These are phyloP conservation scores for Oxytropis ochrocephala DNA, from an alignment of 306 rosid species.

Conservation along the genomic window DNA sequence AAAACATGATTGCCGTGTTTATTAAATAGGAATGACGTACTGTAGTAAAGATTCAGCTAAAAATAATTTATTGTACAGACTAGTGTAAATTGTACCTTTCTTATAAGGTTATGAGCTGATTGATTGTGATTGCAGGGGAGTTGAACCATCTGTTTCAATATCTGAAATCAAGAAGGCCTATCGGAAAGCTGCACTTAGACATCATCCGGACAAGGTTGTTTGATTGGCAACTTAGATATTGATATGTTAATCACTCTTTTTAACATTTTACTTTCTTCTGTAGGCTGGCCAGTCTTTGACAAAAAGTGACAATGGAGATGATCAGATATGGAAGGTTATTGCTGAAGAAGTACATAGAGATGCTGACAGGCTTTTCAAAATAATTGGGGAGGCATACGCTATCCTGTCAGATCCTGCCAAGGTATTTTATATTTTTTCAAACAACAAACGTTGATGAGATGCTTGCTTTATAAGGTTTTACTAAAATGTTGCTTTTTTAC, in stretches of 20 bases:
- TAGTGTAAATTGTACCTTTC: conserved; percentile 9
- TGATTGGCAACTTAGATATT: not conserved
- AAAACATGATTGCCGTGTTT: not conserved
- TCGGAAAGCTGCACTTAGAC: conserved; percentile 96
- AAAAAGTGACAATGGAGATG: conserved; percentile 73
- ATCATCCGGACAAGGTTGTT: conserved; percentile 95
- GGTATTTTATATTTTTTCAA: conserved; percentile 41
- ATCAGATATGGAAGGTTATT: conserved; percentile 64
- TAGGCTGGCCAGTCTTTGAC: conserved; percentile 88
- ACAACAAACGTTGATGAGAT: not conserved
- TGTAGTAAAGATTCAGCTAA: too few species aligned
- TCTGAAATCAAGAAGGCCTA: conserved; percentile 95
- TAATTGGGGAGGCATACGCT: conserved; percentile 88
- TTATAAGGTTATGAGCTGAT: conserved; percentile 20
- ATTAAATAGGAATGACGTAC: not conserved
- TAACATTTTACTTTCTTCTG: conserved; percentile 25
- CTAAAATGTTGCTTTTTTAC: not conserved
- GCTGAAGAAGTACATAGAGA: conserved; percentile 76
- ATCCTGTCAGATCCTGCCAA: conserved; percentile 72
- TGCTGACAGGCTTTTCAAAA: conserved; percentile 81
- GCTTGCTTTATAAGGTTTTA: conserved; percentile 5
- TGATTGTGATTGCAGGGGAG: conserved; percentile 65
- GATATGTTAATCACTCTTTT: not conserved
- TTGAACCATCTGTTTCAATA: conserved; percentile 69
- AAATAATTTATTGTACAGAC: too few species aligned